Percentiles rank a stretch among this genome's conserved stretches.
These are phyloP conservation scores for Herpetomonas tarakana DNA, from an alignment of 208 protist species.

Conservation along the genomic window DNA sequence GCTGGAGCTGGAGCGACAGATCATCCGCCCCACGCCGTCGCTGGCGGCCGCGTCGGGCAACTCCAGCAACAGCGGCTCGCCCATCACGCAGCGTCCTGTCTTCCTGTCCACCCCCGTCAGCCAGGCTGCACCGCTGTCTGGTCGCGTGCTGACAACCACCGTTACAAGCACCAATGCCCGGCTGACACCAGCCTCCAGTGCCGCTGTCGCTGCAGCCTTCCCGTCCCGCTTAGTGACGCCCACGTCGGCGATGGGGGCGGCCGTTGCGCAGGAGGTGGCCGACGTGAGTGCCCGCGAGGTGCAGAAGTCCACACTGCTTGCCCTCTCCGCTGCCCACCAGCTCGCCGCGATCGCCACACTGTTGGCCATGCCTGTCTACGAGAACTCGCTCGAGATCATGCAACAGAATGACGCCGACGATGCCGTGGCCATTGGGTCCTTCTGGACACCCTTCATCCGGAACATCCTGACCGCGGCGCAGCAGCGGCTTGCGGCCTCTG, in stretches of 20 bases:
- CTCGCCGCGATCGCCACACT: constrained; percentile 45
- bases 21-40: constrained; percentile 57
- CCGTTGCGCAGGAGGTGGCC: constrained; percentile 5
- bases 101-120: constrained; percentile 36
- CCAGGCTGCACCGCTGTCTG: constrained; percentile 8
- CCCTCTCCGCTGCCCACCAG: constrained; percentile 44
- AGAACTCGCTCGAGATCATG: constrained; percentile 28
- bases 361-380: constrained; percentile 50
- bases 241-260: constrained; percentile 16
- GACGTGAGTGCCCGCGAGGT: constrained; percentile 21
- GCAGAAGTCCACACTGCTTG: constrained; percentile 44
- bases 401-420: constrained; percentile 22
- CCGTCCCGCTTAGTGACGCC: constrained; percentile 22
- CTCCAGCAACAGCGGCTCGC: neutral
- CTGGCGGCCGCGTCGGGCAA: no score
- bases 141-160: constrained; percentile 12
- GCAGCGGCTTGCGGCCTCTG: neutral
- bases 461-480: constrained; percentile 31
- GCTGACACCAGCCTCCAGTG: constrained; percentile 12
- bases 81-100: constrained; percentile 15
- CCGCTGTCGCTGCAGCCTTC: neutral
- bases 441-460: constrained; percentile 55
- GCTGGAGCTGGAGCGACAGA: constrained; percentile 40
- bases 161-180: constrained; percentile 22
- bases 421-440: constrained; percentile 29